These are phyloP conservation scores for Colletotrichum sp. DNA, from an alignment of 2,329 filamentous ascomycete genomes.

Conservation along the genomic window DNA sequence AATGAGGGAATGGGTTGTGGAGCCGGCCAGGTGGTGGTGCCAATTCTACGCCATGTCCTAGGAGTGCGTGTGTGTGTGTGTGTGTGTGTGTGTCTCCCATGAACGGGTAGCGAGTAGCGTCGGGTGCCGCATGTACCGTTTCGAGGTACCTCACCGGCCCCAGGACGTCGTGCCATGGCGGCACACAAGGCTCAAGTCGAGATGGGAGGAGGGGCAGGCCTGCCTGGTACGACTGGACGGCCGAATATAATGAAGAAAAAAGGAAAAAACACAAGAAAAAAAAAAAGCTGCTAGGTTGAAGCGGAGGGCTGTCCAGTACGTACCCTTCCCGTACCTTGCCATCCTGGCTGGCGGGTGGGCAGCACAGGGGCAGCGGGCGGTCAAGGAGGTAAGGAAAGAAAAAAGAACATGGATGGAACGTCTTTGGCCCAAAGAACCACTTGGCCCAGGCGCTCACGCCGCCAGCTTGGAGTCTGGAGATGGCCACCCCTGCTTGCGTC, in stretches of 20 bases:
- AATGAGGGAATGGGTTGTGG: slow-evolving; percentile 4
- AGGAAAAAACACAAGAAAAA: not conserved
- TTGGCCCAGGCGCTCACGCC: slow-evolving; percentile 24
- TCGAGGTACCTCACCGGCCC: not conserved
- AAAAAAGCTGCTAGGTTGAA: not conserved
- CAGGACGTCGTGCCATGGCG: slow-evolving; percentile 11
- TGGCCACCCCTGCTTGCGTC: slow-evolving; percentile 15
- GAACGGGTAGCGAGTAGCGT: not conserved
- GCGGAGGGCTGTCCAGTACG: not conserved
- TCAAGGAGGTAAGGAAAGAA: slow-evolving; percentile 9
- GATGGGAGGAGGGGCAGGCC: not conserved
- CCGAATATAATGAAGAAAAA: not conserved
- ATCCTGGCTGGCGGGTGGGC: not conserved
- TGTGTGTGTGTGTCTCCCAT: not conserved
- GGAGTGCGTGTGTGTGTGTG: not conserved
- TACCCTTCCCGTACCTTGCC: not conserved
- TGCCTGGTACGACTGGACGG: not conserved
- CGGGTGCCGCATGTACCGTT: not conserved
- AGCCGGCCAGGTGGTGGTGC: slow-evolving; percentile 8
- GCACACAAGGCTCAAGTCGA: slow-evolving; percentile 11
- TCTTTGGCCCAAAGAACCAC: slow-evolving; percentile 18
- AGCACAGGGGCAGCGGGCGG: slow-evolving; percentile 7
- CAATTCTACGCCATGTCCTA: not conserved
- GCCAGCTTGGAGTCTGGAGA: slow-evolving; percentile 21
- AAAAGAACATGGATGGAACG: slow-evolving; percentile 26